Evolutionary conservation across 495 filamentous ascomycete species (phyloP).

Genomic region (Pyrenula massariospora): DNA sequence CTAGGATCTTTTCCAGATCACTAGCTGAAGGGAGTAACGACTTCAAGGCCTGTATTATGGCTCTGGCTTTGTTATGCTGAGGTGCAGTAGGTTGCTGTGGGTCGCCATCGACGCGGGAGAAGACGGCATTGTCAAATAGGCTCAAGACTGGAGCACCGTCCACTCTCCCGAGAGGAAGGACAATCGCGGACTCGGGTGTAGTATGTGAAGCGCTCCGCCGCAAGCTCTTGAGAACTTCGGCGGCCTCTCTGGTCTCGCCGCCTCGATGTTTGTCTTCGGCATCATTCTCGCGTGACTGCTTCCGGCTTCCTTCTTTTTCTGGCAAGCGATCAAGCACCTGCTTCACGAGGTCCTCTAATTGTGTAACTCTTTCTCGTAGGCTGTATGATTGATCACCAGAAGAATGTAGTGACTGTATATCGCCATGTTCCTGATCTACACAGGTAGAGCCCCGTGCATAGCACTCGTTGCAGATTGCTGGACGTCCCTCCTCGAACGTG

Average conservation of each 20-base stretch:
- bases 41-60: slow-evolving; percentile 4
- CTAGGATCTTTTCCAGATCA: slow-evolving; percentile 18
- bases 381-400: slow-evolving; percentile 20
- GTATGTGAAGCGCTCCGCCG: slow-evolving; percentile 2
- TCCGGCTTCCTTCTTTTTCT: background rate
- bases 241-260: background rate
- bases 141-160: slow-evolving; percentile 28
- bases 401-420: slow-evolving; percentile 3
- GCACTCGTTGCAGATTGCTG: slow-evolving; percentile 24
- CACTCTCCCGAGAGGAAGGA: slow-evolving; percentile 17
- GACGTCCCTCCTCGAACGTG: slow-evolving; percentile 17
- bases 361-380: slow-evolving; percentile 23
- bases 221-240: slow-evolving; percentile 1
- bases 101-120: slow-evolving; percentile 19
- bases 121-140: slow-evolving; percentile 27
- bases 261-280: background rate
- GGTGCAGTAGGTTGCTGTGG: background rate
- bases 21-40: slow-evolving; percentile 20
- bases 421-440: slow-evolving; percentile 20
- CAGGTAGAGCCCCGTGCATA: slow-evolving; percentile 19
- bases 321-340: slow-evolving; percentile 16
- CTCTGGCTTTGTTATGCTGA: background rate
- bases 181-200: slow-evolving; percentile 9
- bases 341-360: slow-evolving; percentile 23
- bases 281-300: background rate